A percentile compares a stretch with the other conserved stretches of the same genome.
phyloP scores from a whole-genome alignment of 306 rosid genomes.

The Casuarina cunninghamiana region DNA sequence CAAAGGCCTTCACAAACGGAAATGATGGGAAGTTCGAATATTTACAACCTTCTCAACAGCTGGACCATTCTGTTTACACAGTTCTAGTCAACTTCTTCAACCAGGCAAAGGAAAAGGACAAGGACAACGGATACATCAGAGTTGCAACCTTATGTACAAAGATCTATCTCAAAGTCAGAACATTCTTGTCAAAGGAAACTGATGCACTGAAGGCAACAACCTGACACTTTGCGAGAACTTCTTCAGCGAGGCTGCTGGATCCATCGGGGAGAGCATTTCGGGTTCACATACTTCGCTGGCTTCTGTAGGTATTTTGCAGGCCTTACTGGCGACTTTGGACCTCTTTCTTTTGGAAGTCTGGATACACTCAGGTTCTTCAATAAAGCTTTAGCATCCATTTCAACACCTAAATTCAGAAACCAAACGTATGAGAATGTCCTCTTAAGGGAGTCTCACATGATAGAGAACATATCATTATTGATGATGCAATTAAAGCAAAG shows the following conservation, averaged over 20 bases:
- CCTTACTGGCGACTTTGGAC: slow-evolving; percentile 28
- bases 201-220: not conserved
- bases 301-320: slow-evolving; percentile 35
- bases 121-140: slow-evolving; percentile 12
- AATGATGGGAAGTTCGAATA: not conserved
- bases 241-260: slow-evolving; percentile 46
- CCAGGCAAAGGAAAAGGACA: slow-evolving; percentile 6
- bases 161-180: not conserved
- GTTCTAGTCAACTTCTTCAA: slow-evolving; percentile 15
- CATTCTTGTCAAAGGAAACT: not conserved
- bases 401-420: slow-evolving; percentile 20
- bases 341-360: slow-evolving; percentile 33
- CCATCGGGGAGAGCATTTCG: slow-evolving; percentile 37
- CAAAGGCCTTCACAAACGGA: not conserved
- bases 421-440: slow-evolving; percentile 18
- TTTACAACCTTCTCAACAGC: slow-evolving; percentile 3
- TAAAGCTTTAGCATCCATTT: slow-evolving; percentile 21
- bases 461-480: not conserved
- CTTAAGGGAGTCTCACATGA: not conserved
- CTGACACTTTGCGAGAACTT: not conserved
- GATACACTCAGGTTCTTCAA: slow-evolving; percentile 18
- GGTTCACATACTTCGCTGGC: slow-evolving; percentile 38
- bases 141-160: slow-evolving; percentile 28
- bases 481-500: not conserved
- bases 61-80: slow-evolving; percentile 1